A percentile compares a stretch with the other conserved stretches of the same genome.
Conservation (phyloP, 768 basidiomycete species). For the Suillus clintonianus region DNA sequence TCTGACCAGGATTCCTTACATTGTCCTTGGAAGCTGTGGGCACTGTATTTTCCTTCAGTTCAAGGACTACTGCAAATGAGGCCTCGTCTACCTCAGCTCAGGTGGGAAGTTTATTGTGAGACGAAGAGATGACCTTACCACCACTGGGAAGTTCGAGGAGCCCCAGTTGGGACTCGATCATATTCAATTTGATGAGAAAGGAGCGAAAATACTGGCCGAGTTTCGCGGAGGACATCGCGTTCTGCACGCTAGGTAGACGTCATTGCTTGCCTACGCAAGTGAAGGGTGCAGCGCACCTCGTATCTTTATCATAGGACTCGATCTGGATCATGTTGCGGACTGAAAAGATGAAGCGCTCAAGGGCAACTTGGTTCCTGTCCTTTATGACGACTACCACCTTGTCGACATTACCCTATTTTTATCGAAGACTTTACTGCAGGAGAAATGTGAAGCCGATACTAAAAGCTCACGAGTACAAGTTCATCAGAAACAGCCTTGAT, state of each 20-base stretch:
- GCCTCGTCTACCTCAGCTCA: slow-evolving; percentile 52
- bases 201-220: slow-evolving; percentile 80
- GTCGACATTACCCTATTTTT: slow-evolving; percentile 68
- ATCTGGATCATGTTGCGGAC: slow-evolving; percentile 80
- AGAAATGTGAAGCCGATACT: not conserved
- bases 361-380: slow-evolving; percentile 70
- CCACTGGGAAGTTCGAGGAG: slow-evolving; percentile 45
- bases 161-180: slow-evolving; percentile 74
- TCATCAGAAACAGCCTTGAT: slow-evolving; percentile 83
- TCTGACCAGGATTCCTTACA: slow-evolving; percentile 24
- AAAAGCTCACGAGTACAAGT: slow-evolving; percentile 53
- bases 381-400: slow-evolving; percentile 86
- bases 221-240: slow-evolving; percentile 62
- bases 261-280: not conserved
- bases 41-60: slow-evolving; percentile 67
- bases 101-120: slow-evolving; percentile 3
- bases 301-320: slow-evolving; percentile 69
- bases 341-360: slow-evolving; percentile 92
- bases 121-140: slow-evolving; percentile 39
- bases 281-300: slow-evolving; percentile 44
- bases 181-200: slow-evolving; percentile 77
- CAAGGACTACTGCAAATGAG: slow-evolving; percentile 83
- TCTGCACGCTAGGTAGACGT: slow-evolving; percentile 56
- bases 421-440: slow-evolving; percentile 3
- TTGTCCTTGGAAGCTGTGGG: slow-evolving; percentile 54